These are phyloP conservation scores for Fomitopsis pulvina DNA, from an alignment of 768 basidiomycete species.

Conservation along the genomic window DNA sequence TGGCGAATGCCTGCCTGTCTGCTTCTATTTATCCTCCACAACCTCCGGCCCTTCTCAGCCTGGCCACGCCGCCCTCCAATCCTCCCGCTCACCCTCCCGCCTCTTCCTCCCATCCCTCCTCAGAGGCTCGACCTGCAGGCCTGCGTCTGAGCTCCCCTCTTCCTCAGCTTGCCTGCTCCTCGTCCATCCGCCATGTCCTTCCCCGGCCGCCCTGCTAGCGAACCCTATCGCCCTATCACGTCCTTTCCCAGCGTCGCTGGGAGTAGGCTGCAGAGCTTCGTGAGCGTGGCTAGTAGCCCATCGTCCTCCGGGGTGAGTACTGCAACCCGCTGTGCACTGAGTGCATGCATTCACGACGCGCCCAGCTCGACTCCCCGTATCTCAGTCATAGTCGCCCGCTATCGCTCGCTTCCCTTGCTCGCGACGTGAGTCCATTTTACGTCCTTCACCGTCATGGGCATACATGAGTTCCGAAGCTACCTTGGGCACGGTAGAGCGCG, in stretches of 20 bases:
- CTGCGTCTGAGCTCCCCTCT: neutral
- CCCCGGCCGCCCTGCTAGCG: constrained; percentile 1
- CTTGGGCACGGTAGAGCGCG: too few species aligned
- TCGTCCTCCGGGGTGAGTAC: constrained; percentile 16
- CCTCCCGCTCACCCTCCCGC: neutral
- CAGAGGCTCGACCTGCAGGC: neutral
- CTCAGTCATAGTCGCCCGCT: constrained; percentile 20
- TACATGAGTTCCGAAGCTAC: neutral
- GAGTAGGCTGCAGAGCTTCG: constrained; percentile 13
- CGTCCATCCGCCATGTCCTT: constrained; percentile 4
- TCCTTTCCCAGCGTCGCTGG: constrained; percentile 7
- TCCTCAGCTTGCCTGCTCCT: neutral
- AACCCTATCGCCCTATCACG: constrained; percentile 3
- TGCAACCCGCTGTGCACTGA: neutral
- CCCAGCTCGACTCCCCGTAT: constrained; percentile 22
- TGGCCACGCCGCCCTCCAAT: neutral
- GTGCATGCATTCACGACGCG: neutral
- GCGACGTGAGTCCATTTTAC: constrained; percentile 11
- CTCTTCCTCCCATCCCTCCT: too few species aligned
- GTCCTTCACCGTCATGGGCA: neutral
- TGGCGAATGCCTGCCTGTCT: too few species aligned
- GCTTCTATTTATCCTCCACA: too few species aligned
- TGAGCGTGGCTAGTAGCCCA: constrained; percentile 14
- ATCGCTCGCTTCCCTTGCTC: constrained; percentile 19
- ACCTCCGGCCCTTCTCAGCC: too few species aligned